Evolutionary conservation across 441 rosid genomes (phyloP).

Genomic region (Biscutella laevigata): DNA sequence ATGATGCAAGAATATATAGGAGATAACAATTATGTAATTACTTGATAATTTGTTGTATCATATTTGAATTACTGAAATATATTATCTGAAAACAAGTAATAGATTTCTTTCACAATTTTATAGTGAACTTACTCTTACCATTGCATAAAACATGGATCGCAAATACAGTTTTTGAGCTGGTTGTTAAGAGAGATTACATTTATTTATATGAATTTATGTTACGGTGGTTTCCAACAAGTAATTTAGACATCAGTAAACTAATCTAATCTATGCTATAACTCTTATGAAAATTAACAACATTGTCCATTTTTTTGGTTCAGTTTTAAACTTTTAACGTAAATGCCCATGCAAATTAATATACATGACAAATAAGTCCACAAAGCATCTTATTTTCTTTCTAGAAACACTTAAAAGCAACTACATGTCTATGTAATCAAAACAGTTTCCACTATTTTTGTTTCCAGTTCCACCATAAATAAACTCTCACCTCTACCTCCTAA

Average conservation of each 20-base stretch:
- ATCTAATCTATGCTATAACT: no score
- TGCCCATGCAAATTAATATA: conserved; percentile 12
- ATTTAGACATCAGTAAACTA: not conserved
- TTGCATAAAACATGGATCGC: no score
- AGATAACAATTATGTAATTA: no score
- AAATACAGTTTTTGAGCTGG: conserved; percentile 8
- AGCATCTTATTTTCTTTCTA: conserved; percentile 28
- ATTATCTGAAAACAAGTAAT: no score
- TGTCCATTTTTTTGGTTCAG: not conserved
- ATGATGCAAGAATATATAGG: no score
- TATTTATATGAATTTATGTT: not conserved
- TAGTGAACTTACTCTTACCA: no score
- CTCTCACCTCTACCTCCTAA: conserved; percentile 12
- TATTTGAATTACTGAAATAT: no score
- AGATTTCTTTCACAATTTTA: no score
- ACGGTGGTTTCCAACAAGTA: not conserved
- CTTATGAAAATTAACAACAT: no score
- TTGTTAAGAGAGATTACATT: not conserved
- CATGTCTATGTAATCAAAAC: conserved; percentile 21
- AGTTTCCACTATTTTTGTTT: conserved; percentile 10
- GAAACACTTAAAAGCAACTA: conserved; percentile 24
- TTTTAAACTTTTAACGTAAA: conserved; percentile 7
- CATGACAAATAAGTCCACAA: conserved; percentile 22
- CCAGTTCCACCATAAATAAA: conserved; percentile 25
- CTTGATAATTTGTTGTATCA: no score